A percentile compares a stretch with the other conserved stretches of the same genome.
These are phyloP conservation scores for Samsoniella hepiali DNA, from an alignment of 2,329 filamentous ascomycete genomes.

Conservation along the genomic window DNA sequence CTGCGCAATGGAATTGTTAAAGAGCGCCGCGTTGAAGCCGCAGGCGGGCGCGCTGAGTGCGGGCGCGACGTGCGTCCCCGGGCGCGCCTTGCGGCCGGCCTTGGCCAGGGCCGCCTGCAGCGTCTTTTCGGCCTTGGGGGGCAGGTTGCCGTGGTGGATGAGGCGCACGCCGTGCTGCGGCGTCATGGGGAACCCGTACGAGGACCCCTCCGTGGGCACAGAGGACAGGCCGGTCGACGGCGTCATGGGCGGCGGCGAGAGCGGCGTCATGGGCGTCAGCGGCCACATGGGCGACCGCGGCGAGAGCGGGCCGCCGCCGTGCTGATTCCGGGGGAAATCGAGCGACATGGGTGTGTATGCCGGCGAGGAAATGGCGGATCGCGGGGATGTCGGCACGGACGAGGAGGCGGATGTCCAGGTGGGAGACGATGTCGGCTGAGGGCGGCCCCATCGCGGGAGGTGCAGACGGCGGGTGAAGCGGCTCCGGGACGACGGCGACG, in stretches of 20 bases:
- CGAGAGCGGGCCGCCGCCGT: constrained; percentile 34
- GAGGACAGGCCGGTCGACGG: constrained; percentile 42
- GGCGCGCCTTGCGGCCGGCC: constrained; percentile 31
- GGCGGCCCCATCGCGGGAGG: constrained; percentile 12
- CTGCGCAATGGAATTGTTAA: constrained; percentile 55
- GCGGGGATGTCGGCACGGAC: constrained; percentile 10
- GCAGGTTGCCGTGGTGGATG: constrained; percentile 46
- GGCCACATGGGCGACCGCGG: constrained; percentile 40
- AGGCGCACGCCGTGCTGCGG: constrained; percentile 41
- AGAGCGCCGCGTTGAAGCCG: constrained; percentile 49
- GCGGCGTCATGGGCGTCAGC: constrained; percentile 43
- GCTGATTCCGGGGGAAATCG: constrained; percentile 28
- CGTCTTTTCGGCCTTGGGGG: constrained; percentile 44
- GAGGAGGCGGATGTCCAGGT: constrained; percentile 19
- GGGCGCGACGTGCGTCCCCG: constrained; percentile 32
- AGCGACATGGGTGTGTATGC: constrained; percentile 31
- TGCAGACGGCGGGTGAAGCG: constrained; percentile 28
- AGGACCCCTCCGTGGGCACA: constrained; percentile 36
- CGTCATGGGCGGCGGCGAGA: constrained; percentile 44
- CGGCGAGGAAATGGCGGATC: constrained; percentile 32
- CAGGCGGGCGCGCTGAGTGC: constrained; percentile 42
- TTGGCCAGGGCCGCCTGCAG: constrained; percentile 49
- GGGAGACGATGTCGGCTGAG: constrained; percentile 12
- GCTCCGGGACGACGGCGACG: constrained; percentile 23
- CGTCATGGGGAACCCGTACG: constrained; percentile 23